phyloP scores from a whole-genome alignment of 2,329 filamentous ascomycete species.

The Colletotrichum sp. region DNA sequence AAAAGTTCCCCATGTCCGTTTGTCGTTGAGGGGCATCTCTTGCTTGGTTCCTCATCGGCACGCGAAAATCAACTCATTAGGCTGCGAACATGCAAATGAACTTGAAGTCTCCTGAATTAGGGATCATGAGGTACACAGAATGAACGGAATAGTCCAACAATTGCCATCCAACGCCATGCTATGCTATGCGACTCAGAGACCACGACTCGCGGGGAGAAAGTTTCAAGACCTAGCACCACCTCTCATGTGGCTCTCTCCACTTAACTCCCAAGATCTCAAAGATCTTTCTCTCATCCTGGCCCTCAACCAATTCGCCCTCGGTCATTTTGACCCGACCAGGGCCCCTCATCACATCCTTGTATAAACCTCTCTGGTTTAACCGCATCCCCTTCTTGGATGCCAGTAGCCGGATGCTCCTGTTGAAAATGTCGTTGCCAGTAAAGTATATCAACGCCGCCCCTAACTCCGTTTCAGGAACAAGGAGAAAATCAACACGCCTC shows the following conservation, averaged over 20 bases:
- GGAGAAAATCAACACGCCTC: slow-evolving; percentile 84
- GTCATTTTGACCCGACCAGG: slow-evolving; percentile 63
- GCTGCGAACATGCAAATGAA: background rate
- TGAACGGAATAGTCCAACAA: background rate
- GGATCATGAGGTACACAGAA: background rate
- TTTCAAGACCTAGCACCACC: slow-evolving; percentile 64
- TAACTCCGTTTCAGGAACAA: slow-evolving; percentile 80
- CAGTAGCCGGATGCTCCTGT: slow-evolving; percentile 81
- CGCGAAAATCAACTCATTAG: background rate
- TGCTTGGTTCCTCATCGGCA: background rate
- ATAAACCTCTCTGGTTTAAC: slow-evolving; percentile 84
- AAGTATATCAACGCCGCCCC: slow-evolving; percentile 94
- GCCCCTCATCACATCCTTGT: slow-evolving; percentile 70
- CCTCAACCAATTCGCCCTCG: slow-evolving; percentile 75
- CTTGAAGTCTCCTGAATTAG: background rate
- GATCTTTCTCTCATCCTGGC: slow-evolving; percentile 76
- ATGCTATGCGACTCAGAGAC: background rate
- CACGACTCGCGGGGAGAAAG: background rate
- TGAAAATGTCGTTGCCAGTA: slow-evolving; percentile 95
- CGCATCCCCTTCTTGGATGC: slow-evolving; percentile 83
- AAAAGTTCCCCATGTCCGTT: background rate
- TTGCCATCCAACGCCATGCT: slow-evolving; percentile 3
- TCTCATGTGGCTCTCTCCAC: slow-evolving; percentile 79
- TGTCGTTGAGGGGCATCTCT: background rate
- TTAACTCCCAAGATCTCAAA: slow-evolving; percentile 84